phyloP scores from a whole-genome alignment of 495 filamentous ascomycete species.

The Astrocystis sublimbata region DNA sequence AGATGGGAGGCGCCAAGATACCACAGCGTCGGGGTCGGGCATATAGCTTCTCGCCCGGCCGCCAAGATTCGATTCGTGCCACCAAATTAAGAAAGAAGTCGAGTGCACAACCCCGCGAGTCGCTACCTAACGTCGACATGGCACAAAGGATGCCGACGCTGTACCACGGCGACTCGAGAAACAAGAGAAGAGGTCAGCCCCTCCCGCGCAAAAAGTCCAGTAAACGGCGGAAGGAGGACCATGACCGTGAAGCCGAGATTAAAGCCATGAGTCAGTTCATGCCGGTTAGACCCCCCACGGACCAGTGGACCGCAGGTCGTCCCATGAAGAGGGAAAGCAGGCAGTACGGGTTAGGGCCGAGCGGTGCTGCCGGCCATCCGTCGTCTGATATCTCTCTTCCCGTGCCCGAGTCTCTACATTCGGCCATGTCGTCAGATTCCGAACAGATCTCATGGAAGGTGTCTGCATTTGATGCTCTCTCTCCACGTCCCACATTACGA shows the following conservation, averaged over 20 bases:
- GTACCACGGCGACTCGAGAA: conserved; percentile 45
- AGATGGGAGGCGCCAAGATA: conserved; percentile 45
- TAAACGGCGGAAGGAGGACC: conserved; percentile 73
- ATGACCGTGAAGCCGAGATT: conserved; percentile 80
- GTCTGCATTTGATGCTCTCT: conserved; percentile 69
- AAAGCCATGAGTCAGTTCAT: conserved; percentile 75
- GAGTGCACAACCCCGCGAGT: conserved; percentile 28
- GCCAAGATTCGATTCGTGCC: conserved; percentile 48
- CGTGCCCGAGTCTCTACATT: conserved; percentile 68
- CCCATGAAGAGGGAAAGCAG: conserved; percentile 65
- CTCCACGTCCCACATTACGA: conserved; percentile 76
- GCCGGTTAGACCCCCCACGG: conserved; percentile 59
- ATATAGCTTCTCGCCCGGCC: conserved; percentile 57
- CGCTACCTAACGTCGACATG: conserved; percentile 36
- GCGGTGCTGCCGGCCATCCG: conserved; percentile 58
- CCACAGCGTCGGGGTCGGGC: conserved; percentile 49
- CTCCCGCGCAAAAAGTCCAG: conserved; percentile 70
- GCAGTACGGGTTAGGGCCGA: conserved; percentile 56
- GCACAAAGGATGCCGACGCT: conserved; percentile 62
- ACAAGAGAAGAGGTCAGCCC: conserved; percentile 56
- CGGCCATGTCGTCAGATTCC: conserved; percentile 67
- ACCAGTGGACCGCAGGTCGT: conserved; percentile 48
- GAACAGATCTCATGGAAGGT: conserved; percentile 75
- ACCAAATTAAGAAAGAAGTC: conserved; percentile 31
- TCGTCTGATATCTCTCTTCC: conserved; percentile 76